Conservation (phyloP, 768 basidiomycete species). For the Boletus rubroflammeus region DNA sequence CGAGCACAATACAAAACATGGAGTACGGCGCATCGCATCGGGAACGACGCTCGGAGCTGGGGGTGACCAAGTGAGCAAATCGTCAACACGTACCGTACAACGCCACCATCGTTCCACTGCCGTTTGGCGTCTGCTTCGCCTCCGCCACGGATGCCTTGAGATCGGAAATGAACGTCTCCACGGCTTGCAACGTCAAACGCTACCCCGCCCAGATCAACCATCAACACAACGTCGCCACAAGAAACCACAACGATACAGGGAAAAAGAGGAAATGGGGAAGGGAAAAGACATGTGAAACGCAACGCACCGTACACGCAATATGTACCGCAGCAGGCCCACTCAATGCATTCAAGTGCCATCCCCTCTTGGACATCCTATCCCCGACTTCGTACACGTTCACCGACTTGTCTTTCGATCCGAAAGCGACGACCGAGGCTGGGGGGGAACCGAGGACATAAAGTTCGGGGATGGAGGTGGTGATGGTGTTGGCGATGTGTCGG, state of each 20-base stretch:
- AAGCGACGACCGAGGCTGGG: constrained; percentile 86
- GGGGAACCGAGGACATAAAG: constrained; percentile 89
- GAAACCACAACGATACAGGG: not conserved
- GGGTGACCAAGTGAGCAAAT: not conserved
- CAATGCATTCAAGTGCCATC: constrained; percentile 92
- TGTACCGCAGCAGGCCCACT: constrained; percentile 79
- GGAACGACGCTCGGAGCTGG: not conserved
- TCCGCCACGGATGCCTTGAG: constrained; percentile 74
- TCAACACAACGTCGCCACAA: not conserved
- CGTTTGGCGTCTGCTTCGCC: constrained; percentile 57
- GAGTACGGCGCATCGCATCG: not conserved
- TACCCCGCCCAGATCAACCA: constrained; percentile 27
- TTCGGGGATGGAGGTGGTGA: constrained; percentile 70
- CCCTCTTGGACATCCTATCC: constrained; percentile 77
- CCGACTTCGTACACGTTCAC: constrained; percentile 82
- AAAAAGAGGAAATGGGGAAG: not conserved
- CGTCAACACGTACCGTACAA: constrained; percentile 67
- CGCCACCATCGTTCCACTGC: constrained; percentile 85
- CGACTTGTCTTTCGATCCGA: constrained; percentile 56
- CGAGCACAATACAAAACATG: not conserved
- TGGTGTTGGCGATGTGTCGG: constrained; percentile 62
- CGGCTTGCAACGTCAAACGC: constrained; percentile 74
- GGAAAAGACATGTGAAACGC: not conserved
- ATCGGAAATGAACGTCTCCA: constrained; percentile 80
- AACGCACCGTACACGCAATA: constrained; percentile 86